These are phyloP conservation scores for Suhomyces tanzawaensis DNA, from an alignment of 805 yeast genomes.

Conservation along the genomic window DNA sequence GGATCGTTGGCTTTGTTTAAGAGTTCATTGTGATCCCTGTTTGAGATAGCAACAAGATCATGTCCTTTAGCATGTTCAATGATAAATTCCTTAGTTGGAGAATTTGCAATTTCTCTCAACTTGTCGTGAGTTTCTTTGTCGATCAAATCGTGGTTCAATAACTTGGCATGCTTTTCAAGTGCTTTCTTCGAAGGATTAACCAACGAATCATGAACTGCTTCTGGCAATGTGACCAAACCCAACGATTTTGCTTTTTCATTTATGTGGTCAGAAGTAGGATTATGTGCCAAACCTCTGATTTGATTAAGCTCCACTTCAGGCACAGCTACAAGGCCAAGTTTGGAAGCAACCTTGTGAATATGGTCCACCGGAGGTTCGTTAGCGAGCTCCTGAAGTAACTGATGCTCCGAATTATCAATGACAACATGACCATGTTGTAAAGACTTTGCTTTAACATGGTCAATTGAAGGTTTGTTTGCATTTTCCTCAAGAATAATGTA, in stretches of 20 bases:
- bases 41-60: constrained; percentile 10
- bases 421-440: constrained; percentile 13
- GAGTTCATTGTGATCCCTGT: constrained; percentile 9
- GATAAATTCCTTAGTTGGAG: constrained; percentile 13
- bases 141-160: constrained; percentile 11
- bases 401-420: constrained; percentile 4
- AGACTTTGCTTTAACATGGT: constrained; percentile 11
- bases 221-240: constrained; percentile 14
- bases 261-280: constrained; percentile 7
- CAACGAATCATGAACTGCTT: constrained; percentile 11
- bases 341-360: constrained; percentile 24
- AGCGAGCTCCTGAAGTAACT: constrained; percentile 4
- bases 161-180: constrained; percentile 7
- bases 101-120: constrained; percentile 15
- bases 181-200: constrained; percentile 10
- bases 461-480: constrained; percentile 12
- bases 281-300: constrained; percentile 5
- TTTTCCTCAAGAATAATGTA: background rate
- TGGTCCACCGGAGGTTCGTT: constrained; percentile 7
- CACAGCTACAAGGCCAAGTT: constrained; percentile 15
- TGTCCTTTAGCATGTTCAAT: constrained; percentile 10
- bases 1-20: constrained; percentile 15
- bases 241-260: constrained; percentile 14
- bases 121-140: constrained; percentile 7
- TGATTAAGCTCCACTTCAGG: constrained; percentile 10